A percentile compares a stretch with the other conserved stretches of the same genome.
phyloP scores from a whole-genome alignment of 129 eudicot species.

The Helianthus annuus region DNA sequence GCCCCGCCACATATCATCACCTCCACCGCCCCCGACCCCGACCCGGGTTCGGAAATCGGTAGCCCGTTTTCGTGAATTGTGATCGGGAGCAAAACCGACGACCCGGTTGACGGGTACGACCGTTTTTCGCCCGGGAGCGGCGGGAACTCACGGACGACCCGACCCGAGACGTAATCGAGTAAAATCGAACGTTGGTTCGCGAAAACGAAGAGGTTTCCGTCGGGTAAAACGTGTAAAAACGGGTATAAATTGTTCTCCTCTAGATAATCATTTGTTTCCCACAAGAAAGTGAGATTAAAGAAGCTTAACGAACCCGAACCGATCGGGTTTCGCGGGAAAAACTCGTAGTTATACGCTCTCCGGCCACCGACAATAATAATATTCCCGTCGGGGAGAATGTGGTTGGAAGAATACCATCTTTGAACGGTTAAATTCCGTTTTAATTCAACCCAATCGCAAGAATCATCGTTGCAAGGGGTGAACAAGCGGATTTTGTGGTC shows the following conservation, averaged over 20 bases:
- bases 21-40: constrained; percentile 37
- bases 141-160: constrained; percentile 55
- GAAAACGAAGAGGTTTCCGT: constrained; percentile 71
- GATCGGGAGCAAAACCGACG: constrained; percentile 73
- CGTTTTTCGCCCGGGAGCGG: constrained; percentile 61
- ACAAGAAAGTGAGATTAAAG: constrained; percentile 42
- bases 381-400: constrained; percentile 70
- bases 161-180: constrained; percentile 50
- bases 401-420: constrained; percentile 70
- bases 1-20: constrained; percentile 93
- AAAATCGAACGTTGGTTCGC: constrained; percentile 66
- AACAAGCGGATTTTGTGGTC: constrained; percentile 56
- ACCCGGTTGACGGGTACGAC: constrained; percentile 78
- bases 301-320: constrained; percentile 4
- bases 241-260: constrained; percentile 86
- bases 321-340: constrained; percentile 49
- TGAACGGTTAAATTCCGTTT: constrained; percentile 38
- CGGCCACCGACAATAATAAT: constrained; percentile 82
- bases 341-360: constrained; percentile 68
- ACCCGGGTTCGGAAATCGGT: not conserved
- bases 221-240: constrained; percentile 64
- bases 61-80: not conserved
- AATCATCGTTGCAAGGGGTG: constrained; percentile 48
- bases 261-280: constrained; percentile 49
- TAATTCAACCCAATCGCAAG: constrained; percentile 68